A percentile compares a stretch with the other conserved stretches of the same genome.
Conservation (phyloP, 176 grass and related monocot genomes). For the Hyparrhenia diplandra region DNA sequence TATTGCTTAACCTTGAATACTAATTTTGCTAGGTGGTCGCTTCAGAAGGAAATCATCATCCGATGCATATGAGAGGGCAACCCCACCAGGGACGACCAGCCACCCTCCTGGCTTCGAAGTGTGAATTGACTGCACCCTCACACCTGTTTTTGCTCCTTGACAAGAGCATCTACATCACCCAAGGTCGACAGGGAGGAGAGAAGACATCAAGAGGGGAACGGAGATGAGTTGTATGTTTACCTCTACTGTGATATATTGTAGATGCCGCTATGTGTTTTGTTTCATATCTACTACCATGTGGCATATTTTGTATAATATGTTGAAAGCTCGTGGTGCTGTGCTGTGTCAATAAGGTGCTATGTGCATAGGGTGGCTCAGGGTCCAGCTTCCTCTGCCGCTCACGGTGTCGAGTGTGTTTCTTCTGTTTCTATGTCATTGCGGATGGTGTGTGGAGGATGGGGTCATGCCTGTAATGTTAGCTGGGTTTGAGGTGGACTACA, state of each 20-base stretch:
- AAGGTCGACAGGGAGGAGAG: conserved; percentile 12
- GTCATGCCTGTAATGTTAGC: conserved; percentile 16
- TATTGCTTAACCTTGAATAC: background rate
- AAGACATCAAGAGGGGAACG: conserved; percentile 4
- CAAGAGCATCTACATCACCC: conserved; percentile 26
- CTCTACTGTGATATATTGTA: conserved; percentile 31
- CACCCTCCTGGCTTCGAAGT: conserved; percentile 59
- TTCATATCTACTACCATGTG: background rate
- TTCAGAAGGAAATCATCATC: conserved; percentile 99
- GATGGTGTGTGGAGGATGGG: background rate
- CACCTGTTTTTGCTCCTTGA: conserved; percentile 31
- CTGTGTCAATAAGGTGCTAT: background rate
- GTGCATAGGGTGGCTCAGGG: background rate
- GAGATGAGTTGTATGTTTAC: background rate
- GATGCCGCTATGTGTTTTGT: conserved; percentile 6
- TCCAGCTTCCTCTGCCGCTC: background rate
- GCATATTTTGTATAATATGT: background rate
- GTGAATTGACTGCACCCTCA: conserved; percentile 34
- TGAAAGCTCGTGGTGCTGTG: background rate
- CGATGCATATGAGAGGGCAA: conserved; percentile 62
- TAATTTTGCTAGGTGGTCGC: conserved; percentile 50
- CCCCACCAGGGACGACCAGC: conserved; percentile 35
- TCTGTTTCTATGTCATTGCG: conserved; percentile 5
- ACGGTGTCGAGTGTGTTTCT: background rate
- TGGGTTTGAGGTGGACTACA: background rate